These are phyloP conservation scores for Desmodesmus armatus DNA, from an alignment of 139 green algal species.

Conservation along the genomic window DNA sequence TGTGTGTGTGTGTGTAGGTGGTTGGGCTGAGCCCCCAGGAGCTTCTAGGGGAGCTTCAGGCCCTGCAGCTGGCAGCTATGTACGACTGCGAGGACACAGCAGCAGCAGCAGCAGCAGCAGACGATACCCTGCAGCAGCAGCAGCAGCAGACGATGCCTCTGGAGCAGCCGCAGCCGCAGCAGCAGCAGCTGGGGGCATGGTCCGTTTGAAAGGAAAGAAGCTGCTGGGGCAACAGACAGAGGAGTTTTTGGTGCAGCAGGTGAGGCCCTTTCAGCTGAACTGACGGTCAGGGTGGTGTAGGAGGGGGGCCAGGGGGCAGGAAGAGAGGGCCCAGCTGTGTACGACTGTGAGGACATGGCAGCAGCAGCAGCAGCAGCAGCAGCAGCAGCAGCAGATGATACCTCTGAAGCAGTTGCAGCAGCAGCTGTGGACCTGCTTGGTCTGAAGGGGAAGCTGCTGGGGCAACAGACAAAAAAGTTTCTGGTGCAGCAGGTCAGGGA, in stretches of 20 bases:
- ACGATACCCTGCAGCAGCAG: not conserved
- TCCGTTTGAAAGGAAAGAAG: too few species aligned
- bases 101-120: not conserved
- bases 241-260: slow-evolving; percentile 35
- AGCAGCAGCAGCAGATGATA: slow-evolving; percentile 1
- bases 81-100: too few species aligned
- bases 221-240: not conserved
- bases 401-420: not conserved
- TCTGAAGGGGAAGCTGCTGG: not conserved
- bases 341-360: not conserved
- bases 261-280: not conserved
- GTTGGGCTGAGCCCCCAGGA: not conserved
- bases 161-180: not conserved
- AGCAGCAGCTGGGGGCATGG: too few species aligned
- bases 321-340: not conserved
- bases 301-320: too few species aligned
- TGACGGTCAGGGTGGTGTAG: not conserved
- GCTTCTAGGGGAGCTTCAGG: slow-evolving; percentile 10
- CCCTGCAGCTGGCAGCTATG: slow-evolving; percentile 16
- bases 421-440: not conserved
- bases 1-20: not conserved
- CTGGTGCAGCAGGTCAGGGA: not conserved
- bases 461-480: not conserved
- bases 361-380: not conserved
- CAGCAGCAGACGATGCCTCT: not conserved